Conservation (phyloP, 2,329 filamentous ascomycete genomes). For the Aspergillus aculeatus region DNA sequence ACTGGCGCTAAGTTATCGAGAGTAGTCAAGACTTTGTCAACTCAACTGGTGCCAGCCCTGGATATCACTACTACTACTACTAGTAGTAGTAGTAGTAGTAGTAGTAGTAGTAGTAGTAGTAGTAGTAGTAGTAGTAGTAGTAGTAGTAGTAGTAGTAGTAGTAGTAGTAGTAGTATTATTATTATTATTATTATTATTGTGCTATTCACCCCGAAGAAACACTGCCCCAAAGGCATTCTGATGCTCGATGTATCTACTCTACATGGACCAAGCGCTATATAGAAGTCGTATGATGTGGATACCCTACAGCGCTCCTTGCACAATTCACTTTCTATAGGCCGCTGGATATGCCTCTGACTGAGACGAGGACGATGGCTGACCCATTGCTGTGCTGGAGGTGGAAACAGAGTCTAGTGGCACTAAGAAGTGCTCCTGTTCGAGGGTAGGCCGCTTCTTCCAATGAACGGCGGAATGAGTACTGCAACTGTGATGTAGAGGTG, state of each 20-base stretch:
- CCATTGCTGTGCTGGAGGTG: slow-evolving; percentile 3
- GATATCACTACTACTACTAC: too few relatives aligned
- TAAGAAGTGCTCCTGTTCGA: slow-evolving; percentile 7
- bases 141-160: too few relatives aligned
- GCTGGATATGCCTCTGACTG: slow-evolving; percentile 2
- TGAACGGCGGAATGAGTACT: background rate
- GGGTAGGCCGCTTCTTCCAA: slow-evolving; percentile 4
- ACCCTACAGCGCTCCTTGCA: slow-evolving; percentile 10
- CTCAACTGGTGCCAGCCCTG: background rate
- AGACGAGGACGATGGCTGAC: background rate
- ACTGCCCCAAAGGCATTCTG: background rate
- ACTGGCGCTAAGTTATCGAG: background rate
- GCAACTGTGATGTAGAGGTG: background rate
- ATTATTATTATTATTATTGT: too few relatives aligned
- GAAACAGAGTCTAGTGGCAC: slow-evolving; percentile 3
- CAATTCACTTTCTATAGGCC: slow-evolving; percentile 8
- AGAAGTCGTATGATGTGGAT: slow-evolving; percentile 7
- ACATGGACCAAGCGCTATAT: background rate
- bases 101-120: too few relatives aligned
- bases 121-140: too few relatives aligned
- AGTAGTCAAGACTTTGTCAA: background rate
- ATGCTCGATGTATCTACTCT: slow-evolving; percentile 3
- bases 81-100: too few relatives aligned
- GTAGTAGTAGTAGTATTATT: too few relatives aligned
- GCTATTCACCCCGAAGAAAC: background rate